These are phyloP conservation scores for Cutaneotrichosporon sp. DNA, from an alignment of 1,284 basidiomycete species.

Conservation along the genomic window DNA sequence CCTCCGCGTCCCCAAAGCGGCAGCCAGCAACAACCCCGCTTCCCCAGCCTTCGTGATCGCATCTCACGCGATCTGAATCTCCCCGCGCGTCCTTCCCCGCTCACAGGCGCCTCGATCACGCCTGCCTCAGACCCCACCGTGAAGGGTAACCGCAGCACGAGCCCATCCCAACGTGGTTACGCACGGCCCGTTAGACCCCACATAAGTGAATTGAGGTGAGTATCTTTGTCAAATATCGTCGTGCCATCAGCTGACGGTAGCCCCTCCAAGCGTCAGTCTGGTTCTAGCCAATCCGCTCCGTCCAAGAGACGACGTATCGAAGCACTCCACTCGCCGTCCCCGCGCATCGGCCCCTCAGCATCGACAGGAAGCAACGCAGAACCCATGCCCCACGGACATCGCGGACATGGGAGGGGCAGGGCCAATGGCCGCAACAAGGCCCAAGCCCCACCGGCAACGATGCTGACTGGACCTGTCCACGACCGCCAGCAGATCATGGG, in stretches of 20 bases:
- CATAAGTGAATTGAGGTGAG: background rate
- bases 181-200: background rate
- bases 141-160: conserved; percentile 5
- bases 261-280: background rate
- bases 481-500: conserved; percentile 34
- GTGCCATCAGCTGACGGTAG: conserved; percentile 3
- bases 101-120: background rate
- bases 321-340: background rate
- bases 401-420: conserved; percentile 2
- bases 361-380: conserved; percentile 1
- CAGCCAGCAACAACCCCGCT: background rate
- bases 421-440: conserved; percentile 4
- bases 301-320: background rate
- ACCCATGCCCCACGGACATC: conserved; percentile 8
- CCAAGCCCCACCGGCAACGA: conserved; percentile 7
- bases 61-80: conserved; percentile 1
- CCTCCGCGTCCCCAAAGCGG: background rate
- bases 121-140: background rate
- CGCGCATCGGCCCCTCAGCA: background rate
- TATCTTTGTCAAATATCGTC: background rate
- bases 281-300: background rate
- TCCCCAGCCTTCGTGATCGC: background rate
- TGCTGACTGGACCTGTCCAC: conserved; percentile 34
- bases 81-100: background rate
- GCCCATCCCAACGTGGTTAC: conserved; percentile 3